Evolutionary conservation across 2,329 filamentous ascomycete species (phyloP).

Genomic region (Phaeosphaeriaceae sp.): DNA sequence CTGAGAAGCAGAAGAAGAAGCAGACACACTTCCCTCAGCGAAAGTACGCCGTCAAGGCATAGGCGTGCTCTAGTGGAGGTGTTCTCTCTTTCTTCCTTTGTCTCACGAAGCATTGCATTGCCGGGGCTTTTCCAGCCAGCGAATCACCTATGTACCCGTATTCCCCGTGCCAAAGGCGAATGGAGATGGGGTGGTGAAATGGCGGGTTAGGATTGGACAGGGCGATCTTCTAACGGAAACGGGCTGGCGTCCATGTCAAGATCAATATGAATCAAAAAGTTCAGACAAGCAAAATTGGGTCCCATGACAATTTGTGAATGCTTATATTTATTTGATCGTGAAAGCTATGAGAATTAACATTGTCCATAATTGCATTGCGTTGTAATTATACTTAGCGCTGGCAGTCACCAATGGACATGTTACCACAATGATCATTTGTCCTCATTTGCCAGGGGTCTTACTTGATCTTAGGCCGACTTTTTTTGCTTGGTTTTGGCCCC

Average conservation of each 20-base stretch:
- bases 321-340: background rate
- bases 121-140: constrained; percentile 48
- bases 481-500: too few species aligned
- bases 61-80: constrained; percentile 37
- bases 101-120: constrained; percentile 51
- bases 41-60: constrained; percentile 98
- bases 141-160: constrained; percentile 50
- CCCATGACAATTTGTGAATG: constrained; percentile 21
- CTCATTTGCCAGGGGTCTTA: too few species aligned
- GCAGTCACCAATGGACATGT: too few species aligned
- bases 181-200: constrained; percentile 40
- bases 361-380: too few species aligned
- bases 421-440: too few species aligned
- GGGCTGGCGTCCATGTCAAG: constrained; percentile 50
- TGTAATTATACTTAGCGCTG: too few species aligned
- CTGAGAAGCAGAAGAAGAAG: constrained; percentile 98
- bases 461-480: too few species aligned
- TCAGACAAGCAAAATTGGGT: constrained; percentile 38
- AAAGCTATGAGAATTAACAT: background rate
- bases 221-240: constrained; percentile 48
- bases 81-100: constrained; percentile 47
- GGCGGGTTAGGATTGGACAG: constrained; percentile 38
- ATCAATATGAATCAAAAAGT: constrained; percentile 51
- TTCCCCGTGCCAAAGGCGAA: constrained; percentile 42
- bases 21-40: constrained; percentile 95